Percentiles rank a stretch among this genome's conserved stretches.
phyloP scores from a whole-genome alignment of 2,329 filamentous ascomycete genomes.

The Chaetomium strumarium region DNA sequence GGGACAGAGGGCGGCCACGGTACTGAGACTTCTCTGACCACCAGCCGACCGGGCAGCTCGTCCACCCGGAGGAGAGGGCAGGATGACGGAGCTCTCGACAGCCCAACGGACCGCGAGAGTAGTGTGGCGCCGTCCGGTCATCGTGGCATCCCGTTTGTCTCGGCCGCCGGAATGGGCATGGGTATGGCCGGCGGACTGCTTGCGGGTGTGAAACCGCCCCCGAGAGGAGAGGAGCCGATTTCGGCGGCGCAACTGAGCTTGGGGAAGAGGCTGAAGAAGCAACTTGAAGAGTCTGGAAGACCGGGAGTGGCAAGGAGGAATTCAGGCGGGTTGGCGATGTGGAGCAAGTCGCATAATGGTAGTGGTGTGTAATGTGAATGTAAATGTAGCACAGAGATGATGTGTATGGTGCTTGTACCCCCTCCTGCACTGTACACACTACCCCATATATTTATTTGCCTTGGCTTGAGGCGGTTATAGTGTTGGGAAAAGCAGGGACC shows the following conservation, averaged over 20 bases:
- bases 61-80: neutral
- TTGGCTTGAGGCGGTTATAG: neutral
- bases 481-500: too few species aligned
- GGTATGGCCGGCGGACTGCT: neutral
- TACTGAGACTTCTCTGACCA: neutral
- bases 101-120: conserved; percentile 33
- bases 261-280: conserved; percentile 45
- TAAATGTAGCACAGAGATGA: neutral
- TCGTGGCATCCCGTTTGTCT: conserved; percentile 10
- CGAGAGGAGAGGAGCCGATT: conserved; percentile 29
- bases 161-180: neutral
- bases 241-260: conserved; percentile 44
- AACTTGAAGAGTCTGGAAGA: conserved; percentile 42
- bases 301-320: conserved; percentile 37
- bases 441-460: neutral
- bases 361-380: neutral
- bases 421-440: too few species aligned
- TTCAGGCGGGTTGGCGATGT: conserved; percentile 21
- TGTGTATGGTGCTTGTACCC: too few species aligned
- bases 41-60: neutral
- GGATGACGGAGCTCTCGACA: conserved; percentile 26
- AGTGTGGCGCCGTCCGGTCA: conserved; percentile 13
- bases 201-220: conserved; percentile 21
- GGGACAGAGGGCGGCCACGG: neutral
- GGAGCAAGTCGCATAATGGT: conserved; percentile 15